phyloP scores from a whole-genome alignment of 108 stramenopile genomes.

The Discostella stelligeroides region DNA sequence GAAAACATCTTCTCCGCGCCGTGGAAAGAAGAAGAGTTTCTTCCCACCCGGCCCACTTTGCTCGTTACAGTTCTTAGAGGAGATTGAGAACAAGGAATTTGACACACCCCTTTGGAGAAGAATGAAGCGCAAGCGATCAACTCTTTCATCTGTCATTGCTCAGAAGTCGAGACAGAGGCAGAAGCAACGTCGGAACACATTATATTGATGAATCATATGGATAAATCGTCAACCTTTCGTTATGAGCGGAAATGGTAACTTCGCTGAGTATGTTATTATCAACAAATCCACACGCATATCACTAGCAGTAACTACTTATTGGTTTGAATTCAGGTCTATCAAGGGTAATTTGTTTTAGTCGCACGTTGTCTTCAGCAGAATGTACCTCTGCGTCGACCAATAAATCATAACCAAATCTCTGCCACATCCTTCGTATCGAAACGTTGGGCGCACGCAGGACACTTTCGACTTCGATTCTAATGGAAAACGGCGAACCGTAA shows the following conservation, averaged over 20 bases:
- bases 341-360: too few relatives aligned
- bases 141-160: slow-evolving; percentile 2
- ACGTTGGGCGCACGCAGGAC: slow-evolving; percentile 82
- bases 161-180: not conserved
- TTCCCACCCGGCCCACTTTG: slow-evolving; percentile 27
- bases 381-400: not conserved
- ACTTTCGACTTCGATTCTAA: slow-evolving; percentile 85
- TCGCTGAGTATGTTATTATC: too few relatives aligned
- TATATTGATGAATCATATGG: not conserved
- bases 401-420: slow-evolving; percentile 74
- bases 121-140: slow-evolving; percentile 30
- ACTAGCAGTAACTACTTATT: too few relatives aligned
- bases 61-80: slow-evolving; percentile 26
- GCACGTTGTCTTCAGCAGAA: too few relatives aligned
- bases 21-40: slow-evolving; percentile 19
- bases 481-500: not conserved
- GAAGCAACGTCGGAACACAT: not conserved
- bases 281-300: too few relatives aligned
- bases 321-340: too few relatives aligned
- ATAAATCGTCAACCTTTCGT: not conserved
- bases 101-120: slow-evolving; percentile 25
- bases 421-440: slow-evolving; percentile 89
- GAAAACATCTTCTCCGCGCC: not conserved
- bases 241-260: too few relatives aligned
- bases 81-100: slow-evolving; percentile 24